Conservation (phyloP, 106 monocot species). For the Acanthochlamys bracteata region DNA sequence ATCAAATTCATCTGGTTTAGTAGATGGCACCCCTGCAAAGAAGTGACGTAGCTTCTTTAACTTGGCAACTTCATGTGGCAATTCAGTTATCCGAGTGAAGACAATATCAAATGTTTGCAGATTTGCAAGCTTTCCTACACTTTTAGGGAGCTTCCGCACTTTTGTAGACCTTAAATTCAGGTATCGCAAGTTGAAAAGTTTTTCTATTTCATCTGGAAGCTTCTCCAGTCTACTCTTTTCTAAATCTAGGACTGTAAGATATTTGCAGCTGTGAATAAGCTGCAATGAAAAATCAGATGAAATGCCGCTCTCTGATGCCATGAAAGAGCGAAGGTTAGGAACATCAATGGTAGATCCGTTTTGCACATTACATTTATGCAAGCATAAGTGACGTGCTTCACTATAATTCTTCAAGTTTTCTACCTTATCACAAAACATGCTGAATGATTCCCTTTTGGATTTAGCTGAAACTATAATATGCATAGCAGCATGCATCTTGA, state of each 20-base stretch:
- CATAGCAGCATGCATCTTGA: conserved; percentile 17
- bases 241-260: conserved; percentile 7
- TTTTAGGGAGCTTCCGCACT: conserved; percentile 11
- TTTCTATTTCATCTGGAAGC: conserved; percentile 10
- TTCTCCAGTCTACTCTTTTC: neutral
- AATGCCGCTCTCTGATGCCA: neutral
- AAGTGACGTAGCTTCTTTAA: conserved; percentile 19
- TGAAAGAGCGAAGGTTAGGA: conserved; percentile 12
- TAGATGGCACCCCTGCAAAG: neutral
- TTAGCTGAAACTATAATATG: conserved; percentile 4
- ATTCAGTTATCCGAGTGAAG: neutral
- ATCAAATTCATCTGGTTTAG: neutral
- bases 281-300: neutral
- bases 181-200: conserved; percentile 17
- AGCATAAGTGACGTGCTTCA: neutral
- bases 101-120: conserved; percentile 18
- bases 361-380: neutral
- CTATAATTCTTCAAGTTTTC: neutral
- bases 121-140: conserved; percentile 13
- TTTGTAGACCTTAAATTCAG: conserved; percentile 11
- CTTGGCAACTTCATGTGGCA: conserved; percentile 12
- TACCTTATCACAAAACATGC: neutral
- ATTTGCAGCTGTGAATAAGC: neutral
- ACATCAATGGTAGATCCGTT: neutral
- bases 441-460: conserved; percentile 7